A percentile compares a stretch with the other conserved stretches of the same genome.
Conservation (phyloP, 1,284 basidiomycete genomes). For the Austropuccinia psidii region DNA sequence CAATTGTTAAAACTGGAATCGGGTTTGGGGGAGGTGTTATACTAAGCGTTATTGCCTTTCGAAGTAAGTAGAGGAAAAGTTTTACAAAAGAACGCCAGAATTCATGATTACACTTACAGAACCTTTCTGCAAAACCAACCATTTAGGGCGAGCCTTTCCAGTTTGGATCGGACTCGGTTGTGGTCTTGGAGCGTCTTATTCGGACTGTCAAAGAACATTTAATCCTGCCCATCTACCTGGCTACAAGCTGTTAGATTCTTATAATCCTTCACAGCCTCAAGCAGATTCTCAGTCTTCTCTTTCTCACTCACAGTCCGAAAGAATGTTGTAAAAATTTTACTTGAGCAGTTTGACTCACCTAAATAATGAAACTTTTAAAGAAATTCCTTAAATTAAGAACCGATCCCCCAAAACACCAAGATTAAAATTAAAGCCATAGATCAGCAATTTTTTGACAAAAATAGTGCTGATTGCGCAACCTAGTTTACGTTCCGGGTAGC, state of each 20-base stretch:
- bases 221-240: conserved; percentile 47
- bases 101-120: not conserved
- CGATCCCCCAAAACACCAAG: too few relatives aligned
- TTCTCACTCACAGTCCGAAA: too few relatives aligned
- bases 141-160: conserved; percentile 46
- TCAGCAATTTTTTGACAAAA: too few relatives aligned
- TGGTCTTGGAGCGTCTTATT: conserved; percentile 47
- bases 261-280: conserved; percentile 23
- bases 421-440: too few relatives aligned
- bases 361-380: too few relatives aligned
- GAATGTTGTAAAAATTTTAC: too few relatives aligned
- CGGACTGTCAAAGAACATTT: conserved; percentile 48
- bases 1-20: conserved; percentile 48
- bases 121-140: too few relatives aligned
- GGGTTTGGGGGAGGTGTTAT: conserved; percentile 48
- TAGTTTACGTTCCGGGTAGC: too few relatives aligned
- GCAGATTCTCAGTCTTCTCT: too few relatives aligned
- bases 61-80: conserved; percentile 36
- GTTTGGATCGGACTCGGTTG: conserved; percentile 48
- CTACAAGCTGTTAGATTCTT: conserved; percentile 44
- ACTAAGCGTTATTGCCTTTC: conserved; percentile 45
- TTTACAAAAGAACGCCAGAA: not conserved
- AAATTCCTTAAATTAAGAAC: too few relatives aligned
- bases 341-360: too few relatives aligned
- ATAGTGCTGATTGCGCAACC: too few relatives aligned